Evolutionary conservation across 2,329 filamentous ascomycete species (phyloP).

Genomic region (Fusarium penzigii): DNA sequence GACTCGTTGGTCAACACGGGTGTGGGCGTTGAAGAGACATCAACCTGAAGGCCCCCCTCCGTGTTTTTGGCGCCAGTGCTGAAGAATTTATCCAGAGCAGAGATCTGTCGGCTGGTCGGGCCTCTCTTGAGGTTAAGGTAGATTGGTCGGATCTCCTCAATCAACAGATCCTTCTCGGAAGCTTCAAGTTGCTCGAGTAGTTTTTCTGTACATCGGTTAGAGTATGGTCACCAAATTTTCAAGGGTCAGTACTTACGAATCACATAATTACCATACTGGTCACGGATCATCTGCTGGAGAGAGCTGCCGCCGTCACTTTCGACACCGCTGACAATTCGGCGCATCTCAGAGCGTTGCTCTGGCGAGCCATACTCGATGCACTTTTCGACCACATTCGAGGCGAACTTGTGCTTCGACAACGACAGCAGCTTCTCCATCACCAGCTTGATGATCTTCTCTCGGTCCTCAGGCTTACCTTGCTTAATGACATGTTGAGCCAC

Average conservation of each 20-base stretch:
- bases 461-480: slow-evolving; percentile 73
- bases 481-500: slow-evolving; percentile 91
- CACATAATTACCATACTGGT: slow-evolving; percentile 95
- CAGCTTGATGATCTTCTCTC: slow-evolving; percentile 69
- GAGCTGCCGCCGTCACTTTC: slow-evolving; percentile 67
- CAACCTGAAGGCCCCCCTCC: slow-evolving; percentile 40
- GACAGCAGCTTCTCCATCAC: slow-evolving; percentile 71
- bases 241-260: slow-evolving; percentile 72
- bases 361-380: slow-evolving; percentile 74
- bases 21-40: slow-evolving; percentile 59
- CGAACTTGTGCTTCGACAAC: slow-evolving; percentile 92
- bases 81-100: slow-evolving; percentile 38
- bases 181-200: slow-evolving; percentile 66
- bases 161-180: slow-evolving; percentile 58
- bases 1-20: slow-evolving; percentile 68
- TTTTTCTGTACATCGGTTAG: slow-evolving; percentile 64
- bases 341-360: slow-evolving; percentile 70
- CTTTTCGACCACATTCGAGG: slow-evolving; percentile 96
- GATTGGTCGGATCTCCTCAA: slow-evolving; percentile 64
- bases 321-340: slow-evolving; percentile 59
- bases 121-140: slow-evolving; percentile 64
- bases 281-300: slow-evolving; percentile 79
- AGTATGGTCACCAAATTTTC: neutral
- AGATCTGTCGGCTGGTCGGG: slow-evolving; percentile 62
- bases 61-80: slow-evolving; percentile 25